Evolutionary conservation across 2,329 filamentous ascomycete genomes (phyloP), one percentile per base, ranked within the genome.

Genomic region (Cladorrhinum sp.): DNA sequence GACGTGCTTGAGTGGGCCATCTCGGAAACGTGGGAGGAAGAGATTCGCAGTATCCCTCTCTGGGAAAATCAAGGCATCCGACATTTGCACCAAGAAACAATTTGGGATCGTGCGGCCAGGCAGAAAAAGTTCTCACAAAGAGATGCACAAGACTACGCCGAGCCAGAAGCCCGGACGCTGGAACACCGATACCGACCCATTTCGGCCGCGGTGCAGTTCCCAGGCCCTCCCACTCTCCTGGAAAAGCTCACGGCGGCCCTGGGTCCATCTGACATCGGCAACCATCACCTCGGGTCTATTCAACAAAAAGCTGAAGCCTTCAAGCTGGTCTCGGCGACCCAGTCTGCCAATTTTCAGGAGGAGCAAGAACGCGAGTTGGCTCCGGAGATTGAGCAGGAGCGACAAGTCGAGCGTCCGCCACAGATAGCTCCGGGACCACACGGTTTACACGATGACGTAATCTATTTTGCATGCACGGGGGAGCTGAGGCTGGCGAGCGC

Each of bases 361-460:
- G 88, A 91, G 60, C 85, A 91, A 64, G 88, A 91, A 67, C 78
- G 87, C 0, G 88, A 91, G 63, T 74, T 91, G 0, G 77, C 84
- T 0, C 85, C 85, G 0, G 87, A 92, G 62, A 78, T 83, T 0
- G 84, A 90, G 63, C 73, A 81, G 23, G 84, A 91, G 65, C 74
- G 78, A 0, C 74, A 89, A 53, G 65, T 83, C 0, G 75, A 89
- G 63, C 75, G 74, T 1, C 82, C 85, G 0, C 66, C 70, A 0
- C 59, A 70, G 0, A 74, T 75, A 0, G 36, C 65, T 0, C 76
- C 85, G 0, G 66, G 62, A 0, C 1, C 9, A 0, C 82, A 87
- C 51, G 1, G 0, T 0, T 8, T 86, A 0, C 78, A 85, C 55
- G 10, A 57, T 0, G 72, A 80, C 32, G 57, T 90, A 0, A 4